phyloP scores from a whole-genome alignment of 148 eudicot genomes.

The Talinum fruticosum region DNA sequence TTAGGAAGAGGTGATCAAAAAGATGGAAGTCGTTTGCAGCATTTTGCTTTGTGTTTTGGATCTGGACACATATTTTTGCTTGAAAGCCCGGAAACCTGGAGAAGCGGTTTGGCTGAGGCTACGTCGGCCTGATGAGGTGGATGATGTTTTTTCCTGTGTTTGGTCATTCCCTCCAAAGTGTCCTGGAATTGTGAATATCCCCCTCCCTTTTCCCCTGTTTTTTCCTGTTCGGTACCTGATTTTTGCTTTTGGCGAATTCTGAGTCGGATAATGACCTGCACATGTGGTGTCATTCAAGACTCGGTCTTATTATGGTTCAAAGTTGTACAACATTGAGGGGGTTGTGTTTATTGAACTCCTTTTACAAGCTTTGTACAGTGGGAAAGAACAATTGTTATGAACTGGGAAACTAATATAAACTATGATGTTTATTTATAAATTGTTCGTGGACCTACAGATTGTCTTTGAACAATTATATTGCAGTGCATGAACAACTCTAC shows the following conservation, averaged over 20 bases:
- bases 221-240: slow-evolving; percentile 18
- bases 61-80: slow-evolving; percentile 32
- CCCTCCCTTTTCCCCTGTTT: not conserved
- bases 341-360: not conserved
- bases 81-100: slow-evolving; percentile 28
- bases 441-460: not conserved
- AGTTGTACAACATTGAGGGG: slow-evolving; percentile 24
- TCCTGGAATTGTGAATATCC: slow-evolving; percentile 22
- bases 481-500: no score
- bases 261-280: slow-evolving; percentile 28
- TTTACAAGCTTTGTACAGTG: slow-evolving; percentile 32
- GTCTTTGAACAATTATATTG: no score
- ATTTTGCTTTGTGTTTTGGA: slow-evolving; percentile 33
- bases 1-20: slow-evolving; percentile 34
- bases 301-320: slow-evolving; percentile 23
- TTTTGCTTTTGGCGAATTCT: slow-evolving; percentile 18
- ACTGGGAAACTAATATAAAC: slow-evolving; percentile 15
- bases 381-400: slow-evolving; percentile 27
- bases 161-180: slow-evolving; percentile 16
- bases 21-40: slow-evolving; percentile 17
- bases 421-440: slow-evolving; percentile 9
- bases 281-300: slow-evolving; percentile 20
- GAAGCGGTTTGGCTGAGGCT: slow-evolving; percentile 11
- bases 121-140: slow-evolving; percentile 2
- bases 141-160: slow-evolving; percentile 11